These are phyloP conservation scores for Ustilago loliicola DNA, from an alignment of 1,284 basidiomycete genomes.

Conservation along the genomic window DNA sequence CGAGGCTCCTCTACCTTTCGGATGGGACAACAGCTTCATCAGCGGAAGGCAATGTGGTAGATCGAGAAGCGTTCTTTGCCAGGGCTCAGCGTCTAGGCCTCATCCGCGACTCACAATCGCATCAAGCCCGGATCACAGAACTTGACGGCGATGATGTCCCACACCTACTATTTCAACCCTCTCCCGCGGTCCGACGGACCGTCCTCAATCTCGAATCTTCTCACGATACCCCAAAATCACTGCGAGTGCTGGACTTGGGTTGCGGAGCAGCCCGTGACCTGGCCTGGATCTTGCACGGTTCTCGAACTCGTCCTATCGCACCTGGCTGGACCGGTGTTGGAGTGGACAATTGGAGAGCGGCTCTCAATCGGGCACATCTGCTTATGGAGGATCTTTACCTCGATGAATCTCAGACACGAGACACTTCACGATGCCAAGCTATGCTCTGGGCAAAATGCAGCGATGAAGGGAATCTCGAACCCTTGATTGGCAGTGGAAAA, in stretches of 20 bases:
- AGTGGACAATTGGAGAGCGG: slow-evolving; percentile 52
- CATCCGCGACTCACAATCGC: slow-evolving; percentile 13
- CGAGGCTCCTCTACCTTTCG: slow-evolving; percentile 21
- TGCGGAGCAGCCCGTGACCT: slow-evolving; percentile 48
- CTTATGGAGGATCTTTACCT: slow-evolving; percentile 42
- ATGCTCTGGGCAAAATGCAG: slow-evolving; percentile 47
- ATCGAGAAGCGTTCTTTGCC: slow-evolving; percentile 7
- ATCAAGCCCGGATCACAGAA: slow-evolving; percentile 10
- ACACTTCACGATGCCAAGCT: slow-evolving; percentile 15
- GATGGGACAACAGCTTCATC: background rate
- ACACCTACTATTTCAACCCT: slow-evolving; percentile 37
- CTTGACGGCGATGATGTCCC: slow-evolving; percentile 22
- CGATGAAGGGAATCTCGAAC: slow-evolving; percentile 29
- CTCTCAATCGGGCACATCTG: slow-evolving; percentile 28
- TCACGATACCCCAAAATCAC: background rate
- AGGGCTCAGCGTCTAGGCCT: slow-evolving; percentile 9
- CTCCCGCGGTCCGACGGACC: slow-evolving; percentile 28
- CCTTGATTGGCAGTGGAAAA: slow-evolving; percentile 39
- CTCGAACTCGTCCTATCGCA: slow-evolving; percentile 15
- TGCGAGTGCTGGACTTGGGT: slow-evolving; percentile 39
- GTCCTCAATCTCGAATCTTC: slow-evolving; percentile 15
- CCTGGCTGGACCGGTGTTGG: slow-evolving; percentile 35
- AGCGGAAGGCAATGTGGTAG: background rate
- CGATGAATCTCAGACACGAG: background rate
- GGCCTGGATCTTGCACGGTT: slow-evolving; percentile 47